Conservation (phyloP, 2,329 filamentous ascomycete genomes). For the Hypoxylon sp. region DNA sequence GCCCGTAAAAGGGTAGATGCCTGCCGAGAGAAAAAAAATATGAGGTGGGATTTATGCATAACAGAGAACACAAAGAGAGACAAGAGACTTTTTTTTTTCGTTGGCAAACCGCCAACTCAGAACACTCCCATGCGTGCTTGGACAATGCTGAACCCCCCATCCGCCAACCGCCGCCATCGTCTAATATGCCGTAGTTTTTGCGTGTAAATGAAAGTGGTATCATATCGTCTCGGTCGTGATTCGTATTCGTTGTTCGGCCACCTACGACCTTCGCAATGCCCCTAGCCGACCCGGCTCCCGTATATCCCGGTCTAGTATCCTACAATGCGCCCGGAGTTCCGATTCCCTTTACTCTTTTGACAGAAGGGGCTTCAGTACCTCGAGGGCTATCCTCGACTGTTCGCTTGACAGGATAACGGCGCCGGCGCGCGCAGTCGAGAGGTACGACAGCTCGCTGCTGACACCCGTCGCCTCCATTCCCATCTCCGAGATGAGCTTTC, state of each 20-base stretch:
- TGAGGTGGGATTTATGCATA: constrained; percentile 12
- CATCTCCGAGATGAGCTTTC: constrained; percentile 78
- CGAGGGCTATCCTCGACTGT: constrained; percentile 76
- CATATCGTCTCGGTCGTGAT: constrained; percentile 23
- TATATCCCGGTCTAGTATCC: constrained; percentile 16
- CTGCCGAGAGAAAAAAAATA: not conserved
- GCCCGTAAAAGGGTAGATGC: constrained; percentile 1
- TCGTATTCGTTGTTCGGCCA: constrained; percentile 6
- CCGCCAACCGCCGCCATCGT: constrained; percentile 18
- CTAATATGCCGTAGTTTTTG: constrained; percentile 24
- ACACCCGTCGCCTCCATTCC: constrained; percentile 51
- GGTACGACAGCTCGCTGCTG: constrained; percentile 82
- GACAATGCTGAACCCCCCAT: constrained; percentile 1
- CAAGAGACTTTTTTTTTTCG: no score
- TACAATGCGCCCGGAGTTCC: constrained; percentile 16
- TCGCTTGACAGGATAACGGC: constrained; percentile 84
- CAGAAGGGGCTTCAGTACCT: constrained; percentile 67
- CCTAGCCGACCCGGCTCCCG: not conserved
- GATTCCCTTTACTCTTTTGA: constrained; percentile 44
- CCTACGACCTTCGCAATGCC: no score
- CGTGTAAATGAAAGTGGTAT: constrained; percentile 4
- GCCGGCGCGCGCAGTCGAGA: constrained; percentile 87
- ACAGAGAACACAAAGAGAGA: not conserved
- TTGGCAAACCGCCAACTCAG: constrained; percentile 12
- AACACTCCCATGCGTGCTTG: constrained; percentile 14